Conservation (phyloP, 306 rosid genomes). For the Gillenia trifoliata region DNA sequence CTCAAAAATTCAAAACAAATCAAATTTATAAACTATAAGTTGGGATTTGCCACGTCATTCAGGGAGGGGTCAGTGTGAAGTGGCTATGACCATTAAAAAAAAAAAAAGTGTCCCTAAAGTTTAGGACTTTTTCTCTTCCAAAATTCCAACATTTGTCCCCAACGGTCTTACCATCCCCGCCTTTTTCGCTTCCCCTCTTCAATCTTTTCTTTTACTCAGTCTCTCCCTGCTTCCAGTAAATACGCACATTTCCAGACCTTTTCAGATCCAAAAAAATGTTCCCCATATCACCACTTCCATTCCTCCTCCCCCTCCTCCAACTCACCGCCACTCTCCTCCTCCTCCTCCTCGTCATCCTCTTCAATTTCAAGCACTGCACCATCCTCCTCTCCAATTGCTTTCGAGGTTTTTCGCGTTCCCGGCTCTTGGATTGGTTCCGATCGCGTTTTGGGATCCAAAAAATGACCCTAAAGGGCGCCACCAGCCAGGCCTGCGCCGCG, state of each 20-base stretch:
- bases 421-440: neutral
- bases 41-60: neutral
- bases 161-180: constrained; percentile 5
- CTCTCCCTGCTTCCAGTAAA: constrained; percentile 10
- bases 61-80: neutral
- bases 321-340: neutral
- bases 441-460: neutral
- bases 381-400: neutral
- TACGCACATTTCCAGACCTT: constrained; percentile 17
- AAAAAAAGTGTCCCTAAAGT: neutral
- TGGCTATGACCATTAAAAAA: neutral
- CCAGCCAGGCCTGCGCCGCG: constrained; percentile 72
- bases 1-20: neutral
- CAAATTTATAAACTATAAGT: neutral
- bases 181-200: constrained; percentile 6
- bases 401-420: neutral
- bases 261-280: constrained; percentile 14
- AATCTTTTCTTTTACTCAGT: constrained; percentile 13
- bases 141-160: constrained; percentile 5
- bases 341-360: neutral
- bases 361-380: neutral
- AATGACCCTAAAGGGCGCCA: constrained; percentile 69
- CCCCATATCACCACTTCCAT: neutral
- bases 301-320: neutral
- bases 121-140: neutral